Base-by-base conservation (phyloP, 106 monocot genomes). In the Posidonia australis region DNA sequence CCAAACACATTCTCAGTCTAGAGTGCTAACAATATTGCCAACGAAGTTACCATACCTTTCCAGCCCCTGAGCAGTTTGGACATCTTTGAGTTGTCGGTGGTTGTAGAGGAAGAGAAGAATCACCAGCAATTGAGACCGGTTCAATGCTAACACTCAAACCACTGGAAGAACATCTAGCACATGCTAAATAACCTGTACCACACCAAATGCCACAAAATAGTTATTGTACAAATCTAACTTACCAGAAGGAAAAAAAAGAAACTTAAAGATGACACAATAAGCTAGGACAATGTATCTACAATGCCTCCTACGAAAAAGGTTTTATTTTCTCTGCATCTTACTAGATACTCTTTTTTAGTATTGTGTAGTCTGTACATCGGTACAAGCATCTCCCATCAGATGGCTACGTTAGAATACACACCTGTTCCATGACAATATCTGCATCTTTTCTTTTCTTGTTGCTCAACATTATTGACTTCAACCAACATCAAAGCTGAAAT, bases 361-460 rank as follows among this genome's bases (percentile, higher is more conserved):
- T 36, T 13, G 18, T 48, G 2, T 5, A 1, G 48, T 2, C 48
- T 13, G 48, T 48, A 48, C 17, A 48, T 20, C 53, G 19, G 20
- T 20, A 22, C 53, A 25, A 46, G n/a, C n/a, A n/a, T n/a, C n/a
- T n/a, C n/a, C n/a, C n/a, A n/a, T n/a, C n/a, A n/a, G n/a, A n/a
- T n/a, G n/a, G n/a, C n/a, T n/a, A n/a, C n/a, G n/a, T n/a, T n/a
- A 54, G 31, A 18, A 68, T 18, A 76, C 67, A 57, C 72, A 93
- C 93, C 93, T 55, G 81, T 86, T 27, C 93, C 93, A 71, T 79
- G 73, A 69, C 93, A 93, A 52, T 93, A 93, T 71, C 74, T 93
- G 88, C 93, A 93, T 69, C 88, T 80, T 65, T 93, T 93, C 70
- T 93, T 88, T 49, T 83, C 83, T 68, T 93, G 93, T 47, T 83